Evolutionary conservation across 169 alveolate species (phyloP).

Genomic region (Eimeria maxima): DNA sequence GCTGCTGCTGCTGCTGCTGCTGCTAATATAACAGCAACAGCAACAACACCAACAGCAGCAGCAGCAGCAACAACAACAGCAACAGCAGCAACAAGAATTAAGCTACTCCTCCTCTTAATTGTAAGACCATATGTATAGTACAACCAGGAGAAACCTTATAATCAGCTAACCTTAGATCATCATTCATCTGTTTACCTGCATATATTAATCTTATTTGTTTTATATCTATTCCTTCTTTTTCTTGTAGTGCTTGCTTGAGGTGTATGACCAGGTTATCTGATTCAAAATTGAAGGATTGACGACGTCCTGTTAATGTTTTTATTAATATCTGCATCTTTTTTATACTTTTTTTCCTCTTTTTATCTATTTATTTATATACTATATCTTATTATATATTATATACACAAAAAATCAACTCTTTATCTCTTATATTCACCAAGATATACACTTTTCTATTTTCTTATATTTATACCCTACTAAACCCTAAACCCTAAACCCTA

Average conservation of each 20-base stretch:
- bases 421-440: too few species aligned
- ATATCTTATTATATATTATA: too few species aligned
- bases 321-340: conserved; percentile 93
- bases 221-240: conserved; percentile 95
- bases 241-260: conserved; percentile 97
- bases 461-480: too few species aligned
- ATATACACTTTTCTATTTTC: too few species aligned
- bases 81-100: too few species aligned
- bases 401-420: too few species aligned
- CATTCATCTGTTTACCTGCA: conserved; percentile 96
- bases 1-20: conserved; percentile 12
- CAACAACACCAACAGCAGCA: background rate
- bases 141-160: conserved; percentile 97
- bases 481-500: too few species aligned
- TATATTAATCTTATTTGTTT: conserved; percentile 95
- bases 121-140: conserved; percentile 98
- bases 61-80: background rate
- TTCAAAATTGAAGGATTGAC: conserved; percentile 96
- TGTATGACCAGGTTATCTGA: conserved; percentile 96
- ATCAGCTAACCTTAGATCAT: conserved; percentile 94
- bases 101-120: conserved; percentile 95
- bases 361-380: too few species aligned
- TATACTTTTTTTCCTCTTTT: too few species aligned
- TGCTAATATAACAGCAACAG: conserved; percentile 17
- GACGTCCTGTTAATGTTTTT: conserved; percentile 97